phyloP scores from a whole-genome alignment of 75 land plant genomes.

The Adiantum capillusveneris region DNA sequence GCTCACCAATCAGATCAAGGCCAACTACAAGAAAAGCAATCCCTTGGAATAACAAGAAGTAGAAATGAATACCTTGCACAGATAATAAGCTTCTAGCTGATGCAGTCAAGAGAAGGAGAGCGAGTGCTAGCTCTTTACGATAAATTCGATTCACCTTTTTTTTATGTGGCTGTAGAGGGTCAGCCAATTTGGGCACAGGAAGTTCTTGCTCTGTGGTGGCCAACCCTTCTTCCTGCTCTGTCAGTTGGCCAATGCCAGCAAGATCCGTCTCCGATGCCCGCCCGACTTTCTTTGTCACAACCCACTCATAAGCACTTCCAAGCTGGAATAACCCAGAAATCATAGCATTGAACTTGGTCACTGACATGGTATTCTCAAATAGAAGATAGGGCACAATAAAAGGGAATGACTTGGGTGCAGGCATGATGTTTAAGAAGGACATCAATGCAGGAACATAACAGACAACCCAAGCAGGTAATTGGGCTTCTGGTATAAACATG shows the following conservation, averaged over 20 bases:
- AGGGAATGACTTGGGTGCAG: too few species aligned
- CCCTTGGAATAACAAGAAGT: too few species aligned
- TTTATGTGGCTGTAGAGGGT: slow-evolving; percentile 16
- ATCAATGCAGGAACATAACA: slow-evolving; percentile 65
- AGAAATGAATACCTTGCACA: too few species aligned
- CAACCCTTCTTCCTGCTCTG: too few species aligned
- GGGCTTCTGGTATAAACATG: slow-evolving; percentile 69
- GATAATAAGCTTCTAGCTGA: slow-evolving; percentile 64
- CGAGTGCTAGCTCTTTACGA: slow-evolving; percentile 59
- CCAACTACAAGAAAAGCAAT: slow-evolving; percentile 72
- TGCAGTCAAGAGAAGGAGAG: slow-evolving; percentile 73
- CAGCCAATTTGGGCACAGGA: too few species aligned
- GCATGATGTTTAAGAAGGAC: slow-evolving; percentile 51
- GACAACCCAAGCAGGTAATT: slow-evolving; percentile 62
- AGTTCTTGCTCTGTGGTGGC: too few species aligned
- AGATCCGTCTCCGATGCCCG: slow-evolving; percentile 58
- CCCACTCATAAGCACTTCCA: too few species aligned
- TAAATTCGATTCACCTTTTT: slow-evolving; percentile 61
- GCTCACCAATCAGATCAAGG: slow-evolving; percentile 52
- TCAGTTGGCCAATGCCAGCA: too few species aligned
- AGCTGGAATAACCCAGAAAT: too few species aligned
- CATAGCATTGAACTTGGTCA: slow-evolving; percentile 71
- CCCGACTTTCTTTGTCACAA: slow-evolving; percentile 63
- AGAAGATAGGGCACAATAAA: slow-evolving; percentile 60
- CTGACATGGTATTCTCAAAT: slow-evolving; percentile 72